A percentile compares a stretch with the other conserved stretches of the same genome.
phyloP scores from a whole-genome alignment of 371 early-diverging fungal genomes.

The Fennellomyces sp. region DNA sequence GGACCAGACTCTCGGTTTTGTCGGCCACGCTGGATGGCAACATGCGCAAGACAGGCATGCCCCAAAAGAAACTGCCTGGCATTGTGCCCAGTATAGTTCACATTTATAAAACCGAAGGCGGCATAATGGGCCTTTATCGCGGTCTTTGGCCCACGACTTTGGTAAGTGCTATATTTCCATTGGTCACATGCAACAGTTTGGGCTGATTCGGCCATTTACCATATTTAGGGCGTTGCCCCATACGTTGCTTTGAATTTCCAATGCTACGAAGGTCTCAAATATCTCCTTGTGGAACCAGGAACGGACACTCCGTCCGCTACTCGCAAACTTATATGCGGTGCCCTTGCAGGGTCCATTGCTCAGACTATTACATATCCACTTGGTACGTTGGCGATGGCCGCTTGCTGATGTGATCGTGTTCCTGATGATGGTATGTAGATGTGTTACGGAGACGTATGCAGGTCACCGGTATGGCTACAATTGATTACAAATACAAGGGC shows the following conservation, averaged over 20 bases:
- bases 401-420: no score
- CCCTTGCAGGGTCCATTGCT: constrained; percentile 86
- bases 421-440: no score
- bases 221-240: constrained; percentile 83
- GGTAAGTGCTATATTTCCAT: constrained; percentile 39
- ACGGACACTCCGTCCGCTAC: constrained; percentile 62
- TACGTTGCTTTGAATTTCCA: constrained; percentile 89
- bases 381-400: constrained; percentile 22
- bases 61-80: constrained; percentile 62
- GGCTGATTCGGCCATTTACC: background rate
- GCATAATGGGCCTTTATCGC: constrained; percentile 80
- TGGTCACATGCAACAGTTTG: background rate
- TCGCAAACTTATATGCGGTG: constrained; percentile 83
- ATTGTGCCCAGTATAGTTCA: constrained; percentile 65
- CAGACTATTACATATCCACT: constrained; percentile 93
- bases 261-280: constrained; percentile 80
- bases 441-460: constrained; percentile 87
- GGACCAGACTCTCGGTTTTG: constrained; percentile 83
- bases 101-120: constrained; percentile 81
- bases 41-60: constrained; percentile 8
- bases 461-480: constrained; percentile 78
- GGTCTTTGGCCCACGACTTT: constrained; percentile 84
- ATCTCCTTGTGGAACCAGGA: constrained; percentile 69
- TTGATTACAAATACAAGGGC: constrained; percentile 72
- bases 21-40: constrained; percentile 52